phyloP scores from a whole-genome alignment of 164 flowering plant species.

The Malania oleifera region DNA sequence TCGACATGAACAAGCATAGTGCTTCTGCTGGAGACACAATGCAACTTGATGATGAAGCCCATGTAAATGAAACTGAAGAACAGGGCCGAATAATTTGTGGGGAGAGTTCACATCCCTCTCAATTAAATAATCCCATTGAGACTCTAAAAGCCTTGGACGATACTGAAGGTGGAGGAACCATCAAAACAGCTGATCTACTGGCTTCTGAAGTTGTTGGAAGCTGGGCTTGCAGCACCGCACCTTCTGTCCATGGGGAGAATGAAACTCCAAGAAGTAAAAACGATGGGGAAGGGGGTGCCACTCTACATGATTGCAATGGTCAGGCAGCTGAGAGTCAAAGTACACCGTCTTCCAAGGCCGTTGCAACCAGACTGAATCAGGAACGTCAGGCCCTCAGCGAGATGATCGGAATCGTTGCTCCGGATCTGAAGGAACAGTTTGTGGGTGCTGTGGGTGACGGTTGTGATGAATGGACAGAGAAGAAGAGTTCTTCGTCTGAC shows the following conservation, averaged over 20 bases:
- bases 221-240: slow-evolving; percentile 86
- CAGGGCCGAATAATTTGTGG: slow-evolving; percentile 16
- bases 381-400: slow-evolving; percentile 56
- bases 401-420: slow-evolving; percentile 85
- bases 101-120: slow-evolving; percentile 22
- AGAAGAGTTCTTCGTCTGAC: slow-evolving; percentile 28
- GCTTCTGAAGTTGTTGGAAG: slow-evolving; percentile 92
- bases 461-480: slow-evolving; percentile 15
- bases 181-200: slow-evolving; percentile 75
- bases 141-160: slow-evolving; percentile 43
- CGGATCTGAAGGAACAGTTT: slow-evolving; percentile 56
- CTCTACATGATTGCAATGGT: slow-evolving; percentile 27
- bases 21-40: slow-evolving; percentile 55
- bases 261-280: slow-evolving; percentile 50
- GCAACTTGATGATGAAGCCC: slow-evolving; percentile 64
- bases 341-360: slow-evolving; percentile 25
- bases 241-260: slow-evolving; percentile 80
- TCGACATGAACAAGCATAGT: slow-evolving; percentile 32
- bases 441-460: slow-evolving; percentile 15
- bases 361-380: slow-evolving; percentile 21
- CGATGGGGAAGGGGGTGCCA: slow-evolving; percentile 22
- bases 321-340: slow-evolving; percentile 69
- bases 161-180: slow-evolving; percentile 52
- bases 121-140: slow-evolving; percentile 24
- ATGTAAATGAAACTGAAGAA: slow-evolving; percentile 38